Conservation (phyloP, 2,329 filamentous ascomycete genomes). For the Claviceps sp. region DNA sequence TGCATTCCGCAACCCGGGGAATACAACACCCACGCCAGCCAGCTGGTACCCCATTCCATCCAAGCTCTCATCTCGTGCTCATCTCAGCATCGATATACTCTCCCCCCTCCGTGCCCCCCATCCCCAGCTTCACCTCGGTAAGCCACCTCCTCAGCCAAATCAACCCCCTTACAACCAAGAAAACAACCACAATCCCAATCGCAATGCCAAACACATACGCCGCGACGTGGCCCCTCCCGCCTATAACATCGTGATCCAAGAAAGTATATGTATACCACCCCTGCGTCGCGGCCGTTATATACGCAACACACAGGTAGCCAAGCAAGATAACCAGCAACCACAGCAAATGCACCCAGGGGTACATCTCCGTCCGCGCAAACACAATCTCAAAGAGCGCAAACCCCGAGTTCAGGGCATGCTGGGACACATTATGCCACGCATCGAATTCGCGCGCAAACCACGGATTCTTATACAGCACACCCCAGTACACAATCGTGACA, state of each 20-base stretch:
- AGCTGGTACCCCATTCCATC: no score
- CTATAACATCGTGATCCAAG: slow-evolving; percentile 49
- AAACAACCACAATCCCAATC: slow-evolving; percentile 38
- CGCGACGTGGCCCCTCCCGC: slow-evolving; percentile 36
- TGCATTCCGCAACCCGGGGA: no score
- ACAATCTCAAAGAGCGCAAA: slow-evolving; percentile 68
- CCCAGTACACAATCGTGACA: slow-evolving; percentile 62
- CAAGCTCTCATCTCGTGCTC: neutral
- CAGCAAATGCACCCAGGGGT: slow-evolving; percentile 48
- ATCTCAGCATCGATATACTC: slow-evolving; percentile 14
- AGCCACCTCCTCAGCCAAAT: slow-evolving; percentile 37
- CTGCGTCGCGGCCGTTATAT: slow-evolving; percentile 55
- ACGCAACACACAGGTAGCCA: slow-evolving; percentile 61
- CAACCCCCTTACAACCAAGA: slow-evolving; percentile 34
- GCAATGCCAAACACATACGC: slow-evolving; percentile 51
- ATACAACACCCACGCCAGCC: no score
- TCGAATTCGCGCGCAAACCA: slow-evolving; percentile 40
- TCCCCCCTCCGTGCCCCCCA: slow-evolving; percentile 24
- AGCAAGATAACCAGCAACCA: slow-evolving; percentile 58
- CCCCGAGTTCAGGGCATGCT: slow-evolving; percentile 60
- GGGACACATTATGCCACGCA: slow-evolving; percentile 54
- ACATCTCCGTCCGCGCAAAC: slow-evolving; percentile 49
- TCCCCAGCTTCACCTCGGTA: slow-evolving; percentile 32
- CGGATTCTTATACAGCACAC: slow-evolving; percentile 35
- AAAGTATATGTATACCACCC: slow-evolving; percentile 69